Evolutionary conservation across 768 basidiomycete genomes (phyloP).

Genomic region (Pleurotus salmoneostramineus): DNA sequence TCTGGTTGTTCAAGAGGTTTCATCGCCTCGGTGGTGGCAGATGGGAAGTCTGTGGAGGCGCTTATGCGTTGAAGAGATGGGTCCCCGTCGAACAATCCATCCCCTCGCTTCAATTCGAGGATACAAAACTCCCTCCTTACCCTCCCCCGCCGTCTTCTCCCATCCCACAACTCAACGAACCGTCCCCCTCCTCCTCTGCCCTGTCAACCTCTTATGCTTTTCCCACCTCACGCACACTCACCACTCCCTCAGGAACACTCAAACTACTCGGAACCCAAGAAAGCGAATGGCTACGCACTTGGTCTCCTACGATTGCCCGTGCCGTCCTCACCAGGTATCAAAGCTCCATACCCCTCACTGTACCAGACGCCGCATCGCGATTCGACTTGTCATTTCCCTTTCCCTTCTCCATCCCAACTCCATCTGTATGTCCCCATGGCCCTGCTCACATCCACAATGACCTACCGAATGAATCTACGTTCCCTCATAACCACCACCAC

Average conservation of each 20-base stretch:
- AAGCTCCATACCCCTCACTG: slow-evolving; percentile 29
- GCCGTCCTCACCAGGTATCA: slow-evolving; percentile 48
- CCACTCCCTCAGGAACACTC: slow-evolving; percentile 29
- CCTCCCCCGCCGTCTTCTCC: not conserved
- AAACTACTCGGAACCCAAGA: slow-evolving; percentile 59
- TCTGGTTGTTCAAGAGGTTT: slow-evolving; percentile 78
- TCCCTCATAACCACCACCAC: not conserved
- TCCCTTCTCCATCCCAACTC: no score
- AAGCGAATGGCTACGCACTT: slow-evolving; percentile 74
- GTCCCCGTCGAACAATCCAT: slow-evolving; percentile 18
- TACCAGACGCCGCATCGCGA: not conserved
- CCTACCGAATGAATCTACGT: no score
- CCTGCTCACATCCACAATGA: no score
- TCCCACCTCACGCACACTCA: slow-evolving; percentile 6
- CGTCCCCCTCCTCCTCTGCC: not conserved
- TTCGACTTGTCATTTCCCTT: no score
- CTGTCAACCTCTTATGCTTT: not conserved
- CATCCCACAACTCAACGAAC: not conserved
- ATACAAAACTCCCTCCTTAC: not conserved
- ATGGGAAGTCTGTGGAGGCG: slow-evolving; percentile 76
- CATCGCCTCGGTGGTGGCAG: slow-evolving; percentile 62
- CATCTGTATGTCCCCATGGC: no score
- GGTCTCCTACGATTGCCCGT: slow-evolving; percentile 66
- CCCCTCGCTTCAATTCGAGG: not conserved
- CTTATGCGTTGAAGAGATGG: slow-evolving; percentile 63